Evolutionary conservation across 768 basidiomycete species (phyloP).

Genomic region (Tricholomella constricta): DNA sequence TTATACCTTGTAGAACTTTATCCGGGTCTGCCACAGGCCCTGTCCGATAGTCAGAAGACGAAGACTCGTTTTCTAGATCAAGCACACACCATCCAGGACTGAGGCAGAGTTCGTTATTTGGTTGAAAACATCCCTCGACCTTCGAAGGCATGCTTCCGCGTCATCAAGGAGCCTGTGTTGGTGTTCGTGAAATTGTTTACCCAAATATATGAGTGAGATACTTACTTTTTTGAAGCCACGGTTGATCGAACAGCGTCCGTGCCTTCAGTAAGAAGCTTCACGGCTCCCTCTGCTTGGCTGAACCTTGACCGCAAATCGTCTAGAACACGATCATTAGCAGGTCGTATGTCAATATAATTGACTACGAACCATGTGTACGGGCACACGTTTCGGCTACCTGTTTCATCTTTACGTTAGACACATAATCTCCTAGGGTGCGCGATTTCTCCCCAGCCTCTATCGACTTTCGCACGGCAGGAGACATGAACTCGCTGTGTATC

Average conservation of each 20-base stretch:
- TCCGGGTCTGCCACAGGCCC: constrained; percentile 54
- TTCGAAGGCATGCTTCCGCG: constrained; percentile 52
- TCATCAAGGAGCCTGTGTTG: constrained; percentile 56
- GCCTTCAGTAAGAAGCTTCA: constrained; percentile 56
- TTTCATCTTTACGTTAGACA: constrained; percentile 76
- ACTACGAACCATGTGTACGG: constrained; percentile 62
- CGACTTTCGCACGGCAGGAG: constrained; percentile 61
- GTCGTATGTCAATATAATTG: neutral
- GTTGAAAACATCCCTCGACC: constrained; percentile 62
- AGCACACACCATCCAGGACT: constrained; percentile 50
- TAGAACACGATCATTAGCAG: constrained; percentile 25
- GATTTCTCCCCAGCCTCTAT: constrained; percentile 71
- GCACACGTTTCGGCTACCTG: constrained; percentile 75
- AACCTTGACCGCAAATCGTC: constrained; percentile 63
- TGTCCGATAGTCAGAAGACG: constrained; percentile 16
- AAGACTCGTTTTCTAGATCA: neutral
- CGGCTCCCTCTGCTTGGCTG: constrained; percentile 52
- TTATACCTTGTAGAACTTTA: constrained; percentile 51
- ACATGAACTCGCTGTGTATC: constrained; percentile 78
- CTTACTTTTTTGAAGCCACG: constrained; percentile 50
- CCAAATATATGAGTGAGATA: neutral
- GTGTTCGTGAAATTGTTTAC: neutral
- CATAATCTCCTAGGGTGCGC: constrained; percentile 79
- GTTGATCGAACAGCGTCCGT: constrained; percentile 58
- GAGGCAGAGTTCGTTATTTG: constrained; percentile 53